Evolutionary conservation across 163 green algal genomes (phyloP).

Genomic region (Scenedesmus sp.): DNA sequence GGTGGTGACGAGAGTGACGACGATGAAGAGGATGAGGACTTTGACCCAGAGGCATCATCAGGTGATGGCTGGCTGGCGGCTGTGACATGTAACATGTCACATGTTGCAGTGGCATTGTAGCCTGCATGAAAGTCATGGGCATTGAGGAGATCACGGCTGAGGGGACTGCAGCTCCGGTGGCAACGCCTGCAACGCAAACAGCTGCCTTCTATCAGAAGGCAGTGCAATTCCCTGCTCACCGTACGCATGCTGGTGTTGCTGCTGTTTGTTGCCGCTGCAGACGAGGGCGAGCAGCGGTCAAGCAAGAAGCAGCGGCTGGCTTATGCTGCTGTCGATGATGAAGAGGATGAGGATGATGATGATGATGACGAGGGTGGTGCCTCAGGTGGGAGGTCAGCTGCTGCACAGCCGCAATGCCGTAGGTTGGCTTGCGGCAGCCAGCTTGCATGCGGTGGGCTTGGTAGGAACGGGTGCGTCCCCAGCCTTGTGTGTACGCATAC

Average conservation of each 20-base stretch:
- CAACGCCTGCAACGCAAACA: too few species aligned
- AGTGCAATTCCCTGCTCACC: too few species aligned
- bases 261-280: not conserved
- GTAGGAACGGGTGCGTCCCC: too few species aligned
- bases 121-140: not conserved
- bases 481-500: too few species aligned
- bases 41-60: constrained; percentile 17
- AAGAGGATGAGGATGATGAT: not conserved
- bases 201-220: too few species aligned
- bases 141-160: too few species aligned
- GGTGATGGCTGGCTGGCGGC: not conserved
- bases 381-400: not conserved
- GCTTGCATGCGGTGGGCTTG: too few species aligned
- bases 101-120: not conserved
- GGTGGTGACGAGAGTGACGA: constrained; percentile 8
- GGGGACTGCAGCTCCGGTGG: too few species aligned
- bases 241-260: not conserved
- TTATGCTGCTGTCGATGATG: not conserved
- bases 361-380: not conserved
- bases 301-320: constrained; percentile 7
- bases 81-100: not conserved
- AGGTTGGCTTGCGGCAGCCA: not conserved
- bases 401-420: not conserved
- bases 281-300: not conserved
- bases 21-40: constrained; percentile 39